Evolutionary conservation across 495 filamentous ascomycete genomes (phyloP).

Genomic region (Daldinia childiae): DNA sequence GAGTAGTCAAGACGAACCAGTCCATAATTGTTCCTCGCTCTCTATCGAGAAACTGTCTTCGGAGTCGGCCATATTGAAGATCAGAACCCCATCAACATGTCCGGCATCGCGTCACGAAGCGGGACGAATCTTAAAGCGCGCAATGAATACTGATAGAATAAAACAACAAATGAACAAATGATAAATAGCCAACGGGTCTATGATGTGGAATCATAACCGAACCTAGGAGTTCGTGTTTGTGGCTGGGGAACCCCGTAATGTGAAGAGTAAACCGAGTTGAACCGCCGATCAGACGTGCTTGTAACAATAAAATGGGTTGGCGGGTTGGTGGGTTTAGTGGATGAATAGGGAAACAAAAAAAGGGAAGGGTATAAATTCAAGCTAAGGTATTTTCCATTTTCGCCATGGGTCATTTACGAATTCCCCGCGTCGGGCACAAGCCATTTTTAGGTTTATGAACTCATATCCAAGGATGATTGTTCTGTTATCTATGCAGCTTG

Average conservation of each 20-base stretch:
- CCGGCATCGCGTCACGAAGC: constrained; percentile 36
- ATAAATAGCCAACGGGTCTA: constrained; percentile 11
- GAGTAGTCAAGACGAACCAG: constrained; percentile 65
- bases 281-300: constrained; percentile 31
- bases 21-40: constrained; percentile 93
- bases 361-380: constrained; percentile 10
- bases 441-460: constrained; percentile 14
- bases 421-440: constrained; percentile 32
- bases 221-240: constrained; percentile 15
- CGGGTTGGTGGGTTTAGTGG: constrained; percentile 4
- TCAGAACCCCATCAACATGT: constrained; percentile 31
- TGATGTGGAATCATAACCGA: constrained; percentile 28
- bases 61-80: constrained; percentile 63
- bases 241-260: constrained; percentile 7
- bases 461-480: constrained; percentile 5
- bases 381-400: constrained; percentile 25
- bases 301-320: constrained; percentile 27
- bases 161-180: constrained; percentile 22
- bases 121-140: constrained; percentile 7
- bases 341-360: neutral
- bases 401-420: constrained; percentile 9
- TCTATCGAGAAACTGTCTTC: constrained; percentile 76
- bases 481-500: neutral
- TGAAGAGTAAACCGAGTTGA: neutral
- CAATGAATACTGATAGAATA: constrained; percentile 15